Percentiles rank a stretch among this genome's conserved stretches.
Conservation (phyloP, 768 basidiomycete species). For the Tephrocybe rancida region DNA sequence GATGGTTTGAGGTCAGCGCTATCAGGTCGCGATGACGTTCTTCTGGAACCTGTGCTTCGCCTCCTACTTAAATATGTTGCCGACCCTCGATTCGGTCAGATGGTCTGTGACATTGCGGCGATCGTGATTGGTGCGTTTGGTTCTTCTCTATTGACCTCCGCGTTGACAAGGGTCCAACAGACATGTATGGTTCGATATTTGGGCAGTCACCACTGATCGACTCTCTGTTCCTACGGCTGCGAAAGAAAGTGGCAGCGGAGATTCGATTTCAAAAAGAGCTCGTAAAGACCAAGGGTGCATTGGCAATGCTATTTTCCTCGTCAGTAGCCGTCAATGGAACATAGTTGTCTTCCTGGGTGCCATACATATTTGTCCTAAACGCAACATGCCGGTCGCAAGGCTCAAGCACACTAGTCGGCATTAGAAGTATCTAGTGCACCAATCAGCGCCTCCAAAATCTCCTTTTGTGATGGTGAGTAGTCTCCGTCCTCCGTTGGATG, state of each 20-base stretch:
- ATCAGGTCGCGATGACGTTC: slow-evolving; percentile 89
- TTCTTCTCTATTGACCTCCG: slow-evolving; percentile 3
- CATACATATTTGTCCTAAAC: neutral
- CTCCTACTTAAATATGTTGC: slow-evolving; percentile 83
- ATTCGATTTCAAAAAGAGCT: slow-evolving; percentile 88
- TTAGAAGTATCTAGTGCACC: slow-evolving; percentile 47
- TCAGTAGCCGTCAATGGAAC: slow-evolving; percentile 29
- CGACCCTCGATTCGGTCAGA: slow-evolving; percentile 91
- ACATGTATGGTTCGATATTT: slow-evolving; percentile 90
- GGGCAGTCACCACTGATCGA: slow-evolving; percentile 95
- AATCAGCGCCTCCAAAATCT: slow-evolving; percentile 72
- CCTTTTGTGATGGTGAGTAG: slow-evolving; percentile 56
- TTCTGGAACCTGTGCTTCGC: slow-evolving; percentile 89
- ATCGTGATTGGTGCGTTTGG: slow-evolving; percentile 77
- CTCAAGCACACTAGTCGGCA: slow-evolving; percentile 6
- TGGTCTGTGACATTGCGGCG: slow-evolving; percentile 78
- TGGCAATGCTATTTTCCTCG: slow-evolving; percentile 87
- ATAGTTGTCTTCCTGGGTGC: slow-evolving; percentile 7
- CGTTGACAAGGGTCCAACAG: slow-evolving; percentile 40
- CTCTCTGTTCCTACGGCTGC: slow-evolving; percentile 76
- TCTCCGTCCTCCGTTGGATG: slow-evolving; percentile 29
- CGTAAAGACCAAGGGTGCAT: slow-evolving; percentile 77
- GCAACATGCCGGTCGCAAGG: neutral
- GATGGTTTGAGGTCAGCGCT: slow-evolving; percentile 88
- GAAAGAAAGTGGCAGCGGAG: slow-evolving; percentile 84